Percentiles rank a stretch among this genome's conserved stretches.
These are phyloP conservation scores for Acanthochlamys bracteata DNA, from an alignment of 106 monocot genomes.

Conservation along the genomic window DNA sequence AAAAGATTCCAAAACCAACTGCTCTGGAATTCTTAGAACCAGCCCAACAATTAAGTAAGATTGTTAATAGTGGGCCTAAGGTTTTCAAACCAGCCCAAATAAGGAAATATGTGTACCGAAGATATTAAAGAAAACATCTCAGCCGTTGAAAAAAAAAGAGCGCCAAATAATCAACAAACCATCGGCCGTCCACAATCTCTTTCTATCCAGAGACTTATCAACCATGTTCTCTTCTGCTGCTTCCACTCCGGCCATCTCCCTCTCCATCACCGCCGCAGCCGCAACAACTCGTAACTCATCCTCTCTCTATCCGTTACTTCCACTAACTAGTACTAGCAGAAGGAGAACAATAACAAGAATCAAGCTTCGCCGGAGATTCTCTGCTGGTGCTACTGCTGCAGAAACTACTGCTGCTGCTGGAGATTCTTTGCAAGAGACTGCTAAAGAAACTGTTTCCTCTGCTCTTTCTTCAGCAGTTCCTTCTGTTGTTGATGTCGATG, in stretches of 20 bases:
- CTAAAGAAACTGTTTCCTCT: no score
- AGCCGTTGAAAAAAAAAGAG: no score
- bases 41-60: no score
- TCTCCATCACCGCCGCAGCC: neutral
- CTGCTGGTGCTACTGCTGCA: neutral
- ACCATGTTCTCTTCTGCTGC: neutral
- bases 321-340: neutral
- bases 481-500: neutral
- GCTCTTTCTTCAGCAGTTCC: neutral
- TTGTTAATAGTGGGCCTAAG: no score
- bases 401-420: conserved; percentile 9
- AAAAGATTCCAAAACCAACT: no score
- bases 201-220: neutral
- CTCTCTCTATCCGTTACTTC: neutral
- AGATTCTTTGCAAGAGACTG: conserved; percentile 2
- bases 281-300: neutral
- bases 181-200: no score
- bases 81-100: no score
- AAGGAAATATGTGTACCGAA: no score
- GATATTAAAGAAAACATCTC: no score
- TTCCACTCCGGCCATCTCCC: neutral
- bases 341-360: no score
- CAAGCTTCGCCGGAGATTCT: neutral
- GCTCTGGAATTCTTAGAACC: no score
- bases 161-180: no score